Base-by-base conservation (phyloP, 805 yeast genomes). In the Ogataea philodendri region DNA sequence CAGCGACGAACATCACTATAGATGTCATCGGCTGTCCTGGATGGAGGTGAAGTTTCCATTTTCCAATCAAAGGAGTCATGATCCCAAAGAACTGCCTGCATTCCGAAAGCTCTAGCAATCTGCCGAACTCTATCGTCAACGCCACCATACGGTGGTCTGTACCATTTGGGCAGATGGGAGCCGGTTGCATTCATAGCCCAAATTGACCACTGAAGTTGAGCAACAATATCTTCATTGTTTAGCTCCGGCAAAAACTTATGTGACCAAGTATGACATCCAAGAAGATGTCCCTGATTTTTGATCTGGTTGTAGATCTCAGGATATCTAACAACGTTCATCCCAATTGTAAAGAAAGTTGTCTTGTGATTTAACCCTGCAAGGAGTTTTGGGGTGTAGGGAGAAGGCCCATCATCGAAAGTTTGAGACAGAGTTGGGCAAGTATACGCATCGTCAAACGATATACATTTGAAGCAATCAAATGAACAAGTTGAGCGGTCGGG, bases 111-210 rank as follows among this genome's bases (percentile, higher is more conserved):
- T 35, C 89, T 67, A 10, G 86, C 73, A 36, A 90, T 84, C 2
- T 79, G 64, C 39, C 97, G 66, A 1, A 90, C 83, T 35, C 97
- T 66, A 56, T 88, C 81, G 62, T 90, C 98, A 21, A 86, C 70
- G 0, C 95, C 97, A 1, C 97, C 98, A 55, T 86, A 90, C 1
- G 98, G 98, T 0, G 98, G 98, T 48, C 98, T 73, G 59, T 84
- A 90, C 84, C 90, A 90, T 52, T 81, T 82, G 5, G 98, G 98
- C 7, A 84, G 56, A 51, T 88, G 89, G 17, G 79, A 69, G 0
- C 86, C 84, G 0, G 97, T 88, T 1, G 96, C 96, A 63, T 90
- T 89, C 88, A 89, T 85, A 5, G 97, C 96, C 97, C 97, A 90
- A 20, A 87, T 78, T 2, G 94, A 80, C 98, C 98, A 90, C 59